Evolutionary conservation across 805 yeast genomes (phyloP), one percentile per base, ranked within the genome.

Genomic region (Barnettozyma californica): DNA sequence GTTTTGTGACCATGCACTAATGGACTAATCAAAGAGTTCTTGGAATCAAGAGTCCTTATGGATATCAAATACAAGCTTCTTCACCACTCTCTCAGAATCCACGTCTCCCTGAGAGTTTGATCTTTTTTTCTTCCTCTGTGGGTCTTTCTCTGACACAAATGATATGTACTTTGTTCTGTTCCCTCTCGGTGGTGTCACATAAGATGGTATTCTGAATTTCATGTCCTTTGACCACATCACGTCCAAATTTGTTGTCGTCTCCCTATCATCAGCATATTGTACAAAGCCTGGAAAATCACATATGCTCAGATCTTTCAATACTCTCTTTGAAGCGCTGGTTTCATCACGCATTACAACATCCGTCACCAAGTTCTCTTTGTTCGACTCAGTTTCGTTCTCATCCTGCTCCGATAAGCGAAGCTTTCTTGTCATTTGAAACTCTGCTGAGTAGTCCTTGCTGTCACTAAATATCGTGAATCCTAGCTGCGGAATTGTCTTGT

Each of bases 161-260:
- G 58, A 52, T n/a, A 57, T 25, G 29, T 58, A 59, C 36, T 47
- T 56, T 4, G 46, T 37, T 34, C 60, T 51, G 31, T 58, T 49
- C 2, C 34, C 36, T 49, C 63, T 55, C 44, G 64, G 63, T 2
- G 64, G 64, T 4, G 64, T 61, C 3, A 61, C 52, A 44, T 44
- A 61, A 5, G 52, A 46, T 9, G 64, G 64, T 7, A 61, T 52
- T 7, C 27, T 43, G 6, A 38, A 37, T 3, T 35, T 33, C 3
- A 54, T 46, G 13, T 50, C 48, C 25, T 47, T 44, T 1, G 41
- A 44, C 64, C 64, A 60, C 3, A 38, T 16, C 1, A 51, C 42
- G 27, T 54, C 57, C 6, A 60, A 47, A 16, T 48, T 53, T 13
- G 26, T 41, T 23, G 16, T 11, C 16, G 21, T 45, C 26, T 18